Evolutionary conservation across 208 protist species (phyloP).

Genomic region (Naegleria fowleri): DNA sequence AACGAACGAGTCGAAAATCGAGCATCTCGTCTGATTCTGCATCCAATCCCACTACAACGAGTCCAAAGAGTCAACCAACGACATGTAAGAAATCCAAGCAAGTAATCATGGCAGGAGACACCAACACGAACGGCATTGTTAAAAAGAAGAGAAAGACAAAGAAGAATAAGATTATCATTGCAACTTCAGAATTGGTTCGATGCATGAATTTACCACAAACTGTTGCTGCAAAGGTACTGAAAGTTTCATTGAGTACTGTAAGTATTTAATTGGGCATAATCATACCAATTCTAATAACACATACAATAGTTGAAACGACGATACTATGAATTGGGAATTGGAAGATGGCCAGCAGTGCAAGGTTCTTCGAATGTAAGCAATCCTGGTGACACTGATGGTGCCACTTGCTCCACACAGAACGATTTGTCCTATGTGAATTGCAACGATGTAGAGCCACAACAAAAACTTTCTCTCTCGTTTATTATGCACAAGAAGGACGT

Average conservation of each 20-base stretch:
- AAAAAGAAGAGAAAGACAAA: constrained; percentile 22
- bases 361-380: too few relatives aligned
- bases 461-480: neutral
- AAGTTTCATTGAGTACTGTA: neutral
- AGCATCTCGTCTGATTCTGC: too few relatives aligned
- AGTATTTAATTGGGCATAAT: too few relatives aligned
- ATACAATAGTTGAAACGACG: neutral
- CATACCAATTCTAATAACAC: too few relatives aligned
- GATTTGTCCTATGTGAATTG: neutral
- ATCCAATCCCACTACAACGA: too few relatives aligned
- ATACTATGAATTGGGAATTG: neutral
- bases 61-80: too few relatives aligned
- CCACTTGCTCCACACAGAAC: too few relatives aligned
- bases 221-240: neutral
- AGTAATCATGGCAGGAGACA: too few relatives aligned
- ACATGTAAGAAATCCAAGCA: too few relatives aligned
- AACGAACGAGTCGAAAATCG: too few relatives aligned
- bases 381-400: too few relatives aligned
- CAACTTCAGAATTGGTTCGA: neutral
- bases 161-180: constrained; percentile 25
- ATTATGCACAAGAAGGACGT: neutral
- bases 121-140: neutral
- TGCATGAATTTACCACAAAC: neutral
- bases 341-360: constrained; percentile 16
- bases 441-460: neutral